A percentile compares a stretch with the other conserved stretches of the same genome.
Evolutionary conservation across 1,284 basidiomycete genomes (phyloP).

Genomic region (Ustanciosporium gigantosporum): DNA sequence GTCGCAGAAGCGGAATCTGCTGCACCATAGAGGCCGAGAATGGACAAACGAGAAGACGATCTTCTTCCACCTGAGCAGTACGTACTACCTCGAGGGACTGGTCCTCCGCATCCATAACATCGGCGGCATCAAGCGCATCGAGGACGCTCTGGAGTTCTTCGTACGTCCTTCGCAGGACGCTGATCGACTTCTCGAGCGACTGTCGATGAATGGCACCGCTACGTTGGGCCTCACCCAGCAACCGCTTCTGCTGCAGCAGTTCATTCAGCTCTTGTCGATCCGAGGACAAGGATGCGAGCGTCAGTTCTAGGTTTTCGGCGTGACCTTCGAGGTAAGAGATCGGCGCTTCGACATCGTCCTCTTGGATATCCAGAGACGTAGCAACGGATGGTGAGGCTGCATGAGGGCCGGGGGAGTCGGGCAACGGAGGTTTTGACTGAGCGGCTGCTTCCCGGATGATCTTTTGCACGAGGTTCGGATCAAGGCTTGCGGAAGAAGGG

Average conservation of each 20-base stretch:
- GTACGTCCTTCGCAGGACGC: constrained; percentile 6
- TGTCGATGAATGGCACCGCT: constrained; percentile 12
- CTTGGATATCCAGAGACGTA: too few species aligned
- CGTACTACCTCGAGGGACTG: constrained; percentile 34
- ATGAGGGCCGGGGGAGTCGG: too few species aligned
- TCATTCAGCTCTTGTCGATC: constrained; percentile 21
- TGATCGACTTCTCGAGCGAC: constrained; percentile 3
- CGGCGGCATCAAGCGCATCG: constrained; percentile 22
- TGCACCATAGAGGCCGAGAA: constrained; percentile 13
- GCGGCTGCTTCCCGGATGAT: too few species aligned
- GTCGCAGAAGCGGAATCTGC: constrained; percentile 15
- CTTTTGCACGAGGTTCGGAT: too few species aligned
- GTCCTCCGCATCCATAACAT: constrained; percentile 34
- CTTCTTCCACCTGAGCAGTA: constrained; percentile 1
- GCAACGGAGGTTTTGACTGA: too few species aligned
- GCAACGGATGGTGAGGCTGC: too few species aligned
- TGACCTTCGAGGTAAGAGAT: too few species aligned
- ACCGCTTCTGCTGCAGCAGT: constrained; percentile 2
- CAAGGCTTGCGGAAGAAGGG: too few species aligned
- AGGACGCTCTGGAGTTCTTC: constrained; percentile 27
- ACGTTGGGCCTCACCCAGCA: constrained; percentile 5
- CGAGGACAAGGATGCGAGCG: constrained; percentile 9
- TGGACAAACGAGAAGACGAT: constrained; percentile 8
- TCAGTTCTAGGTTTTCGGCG: too few species aligned
- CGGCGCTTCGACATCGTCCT: too few species aligned